Evolutionary conservation across 2,329 filamentous ascomycete species (phyloP).

Genomic region (Fonsecaea pedrosoi): DNA sequence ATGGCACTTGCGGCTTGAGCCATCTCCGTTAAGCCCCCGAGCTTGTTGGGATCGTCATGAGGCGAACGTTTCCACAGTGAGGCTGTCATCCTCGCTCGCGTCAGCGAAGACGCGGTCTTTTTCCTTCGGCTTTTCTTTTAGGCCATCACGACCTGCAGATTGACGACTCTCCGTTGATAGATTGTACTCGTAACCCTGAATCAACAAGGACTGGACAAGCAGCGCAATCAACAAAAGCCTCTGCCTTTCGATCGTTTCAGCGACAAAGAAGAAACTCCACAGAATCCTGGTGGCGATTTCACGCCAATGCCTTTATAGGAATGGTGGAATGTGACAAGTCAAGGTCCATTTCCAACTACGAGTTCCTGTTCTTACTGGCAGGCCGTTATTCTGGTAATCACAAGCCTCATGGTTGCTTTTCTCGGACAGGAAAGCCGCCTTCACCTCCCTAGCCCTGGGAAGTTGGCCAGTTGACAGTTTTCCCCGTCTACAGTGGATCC

Average conservation of each 20-base stretch:
- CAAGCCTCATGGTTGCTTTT: background rate
- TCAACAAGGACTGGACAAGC: background rate
- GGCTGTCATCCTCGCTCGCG: background rate
- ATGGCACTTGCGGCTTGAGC: background rate
- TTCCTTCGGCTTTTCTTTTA: background rate
- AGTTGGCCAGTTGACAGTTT: background rate
- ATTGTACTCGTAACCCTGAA: background rate
- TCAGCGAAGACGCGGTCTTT: background rate
- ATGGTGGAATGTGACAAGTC: slow-evolving; percentile 6
- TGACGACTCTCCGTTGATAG: background rate
- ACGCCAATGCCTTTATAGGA: background rate
- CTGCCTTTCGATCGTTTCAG: background rate
- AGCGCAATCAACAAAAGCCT: background rate
- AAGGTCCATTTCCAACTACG: background rate
- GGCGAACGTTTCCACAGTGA: background rate
- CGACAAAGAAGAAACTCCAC: background rate
- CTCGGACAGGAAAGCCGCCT: background rate
- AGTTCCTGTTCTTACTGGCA: background rate
- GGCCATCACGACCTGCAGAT: background rate
- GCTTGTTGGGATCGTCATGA: background rate
- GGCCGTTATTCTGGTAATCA: background rate
- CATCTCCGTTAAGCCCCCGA: background rate
- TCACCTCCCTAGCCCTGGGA: background rate
- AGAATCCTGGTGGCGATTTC: slow-evolving; percentile 1
- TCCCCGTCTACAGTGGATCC: slow-evolving; percentile 5